Percentiles rank a stretch among this genome's conserved stretches.
Evolutionary conservation across 352 stramenopile genomes (phyloP).

Genomic region (Globisporangium cederbergense): DNA sequence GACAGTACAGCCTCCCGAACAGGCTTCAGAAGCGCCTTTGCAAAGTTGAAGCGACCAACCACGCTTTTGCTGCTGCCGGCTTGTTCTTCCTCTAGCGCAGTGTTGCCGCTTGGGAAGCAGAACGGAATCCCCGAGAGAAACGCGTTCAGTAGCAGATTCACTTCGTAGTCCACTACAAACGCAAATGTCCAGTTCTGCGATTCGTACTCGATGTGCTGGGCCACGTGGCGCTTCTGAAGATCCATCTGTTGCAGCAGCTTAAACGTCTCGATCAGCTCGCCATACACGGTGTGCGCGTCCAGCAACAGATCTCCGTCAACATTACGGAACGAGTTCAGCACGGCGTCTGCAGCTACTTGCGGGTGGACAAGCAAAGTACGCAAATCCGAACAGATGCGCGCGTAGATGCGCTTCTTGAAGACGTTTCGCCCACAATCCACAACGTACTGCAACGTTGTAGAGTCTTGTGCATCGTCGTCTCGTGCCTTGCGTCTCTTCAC

Average conservation of each 20-base stretch:
- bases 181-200: conserved; percentile 82
- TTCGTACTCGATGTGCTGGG: conserved; percentile 79
- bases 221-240: conserved; percentile 61
- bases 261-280: conserved; percentile 55
- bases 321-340: conserved; percentile 53
- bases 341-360: conserved; percentile 46
- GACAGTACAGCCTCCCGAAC: conserved; percentile 26
- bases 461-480: not conserved
- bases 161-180: conserved; percentile 81
- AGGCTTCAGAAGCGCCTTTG: conserved; percentile 42
- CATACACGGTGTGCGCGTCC: conserved; percentile 42
- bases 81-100: conserved; percentile 13
- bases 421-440: conserved; percentile 64
- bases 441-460: conserved; percentile 17
- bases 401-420: conserved; percentile 80
- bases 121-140: conserved; percentile 58
- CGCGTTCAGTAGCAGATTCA: conserved; percentile 69
- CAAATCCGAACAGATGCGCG: conserved; percentile 75
- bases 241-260: conserved; percentile 79
- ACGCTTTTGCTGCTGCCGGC: conserved; percentile 20
- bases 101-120: conserved; percentile 33
- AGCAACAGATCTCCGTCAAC: conserved; percentile 31
- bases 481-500: conserved; percentile 23
- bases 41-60: conserved; percentile 31
- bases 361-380: conserved; percentile 73